phyloP scores from a whole-genome alignment of 2,329 filamentous ascomycete species.

The Bimuria novae-zelandiae region DNA sequence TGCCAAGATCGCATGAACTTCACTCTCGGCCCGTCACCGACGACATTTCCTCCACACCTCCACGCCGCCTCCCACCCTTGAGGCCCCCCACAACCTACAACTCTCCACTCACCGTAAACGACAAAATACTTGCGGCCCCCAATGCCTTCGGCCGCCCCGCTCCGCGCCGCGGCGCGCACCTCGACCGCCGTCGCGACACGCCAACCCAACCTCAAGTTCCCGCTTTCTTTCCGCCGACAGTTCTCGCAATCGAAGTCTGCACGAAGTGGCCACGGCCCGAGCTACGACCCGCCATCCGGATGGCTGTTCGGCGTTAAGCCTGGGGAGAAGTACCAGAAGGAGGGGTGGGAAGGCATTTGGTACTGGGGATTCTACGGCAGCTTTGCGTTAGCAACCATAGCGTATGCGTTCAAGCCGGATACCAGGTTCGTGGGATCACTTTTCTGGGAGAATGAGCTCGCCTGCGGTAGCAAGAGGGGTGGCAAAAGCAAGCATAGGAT shows the following conservation, averaged over 20 bases:
- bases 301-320: conserved; percentile 96
- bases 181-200: conserved; percentile 27
- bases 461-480: not conserved
- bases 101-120: conserved; percentile 3
- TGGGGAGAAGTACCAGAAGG: conserved; percentile 91
- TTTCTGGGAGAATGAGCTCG: not conserved
- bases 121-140: conserved; percentile 6
- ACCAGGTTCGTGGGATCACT: conserved; percentile 76
- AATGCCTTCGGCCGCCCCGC: conserved; percentile 29
- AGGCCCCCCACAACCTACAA: conserved; percentile 3
- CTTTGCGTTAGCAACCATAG: conserved; percentile 72
- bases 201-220: conserved; percentile 21
- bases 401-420: conserved; percentile 96
- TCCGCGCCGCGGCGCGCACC: conserved; percentile 30
- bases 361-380: conserved; percentile 84
- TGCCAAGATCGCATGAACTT: conserved; percentile 3
- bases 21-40: not conserved
- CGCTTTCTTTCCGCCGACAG: conserved; percentile 21
- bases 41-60: not conserved
- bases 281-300: conserved; percentile 87
- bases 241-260: conserved; percentile 29
- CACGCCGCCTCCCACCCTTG: not conserved
- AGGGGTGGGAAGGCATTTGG: conserved; percentile 92
- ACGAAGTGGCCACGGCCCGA: conserved; percentile 63
- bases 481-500: not conserved